Evolutionary conservation across 2,329 filamentous ascomycete species (phyloP), one percentile per base, ranked within the genome.

Genomic region (Pezicula carpinea): DNA sequence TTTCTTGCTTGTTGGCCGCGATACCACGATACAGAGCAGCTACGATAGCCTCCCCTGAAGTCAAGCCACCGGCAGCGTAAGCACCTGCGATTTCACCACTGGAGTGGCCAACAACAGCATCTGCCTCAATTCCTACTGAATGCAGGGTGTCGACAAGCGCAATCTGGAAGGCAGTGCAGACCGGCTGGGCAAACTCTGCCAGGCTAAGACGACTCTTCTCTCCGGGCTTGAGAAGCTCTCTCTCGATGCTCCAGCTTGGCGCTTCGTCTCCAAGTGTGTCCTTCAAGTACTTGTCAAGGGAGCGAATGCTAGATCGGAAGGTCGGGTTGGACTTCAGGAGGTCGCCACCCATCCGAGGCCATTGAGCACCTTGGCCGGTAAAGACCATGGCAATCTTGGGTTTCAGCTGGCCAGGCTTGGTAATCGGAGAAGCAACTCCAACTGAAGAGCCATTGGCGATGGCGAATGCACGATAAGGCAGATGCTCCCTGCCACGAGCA

Each of bases 71-170:
- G 1, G 65, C 55, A 1, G 69, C 61, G 40, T 69, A 74, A 0
- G 71, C 70, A 2, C 71, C 71, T 3, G 58, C 70, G 23, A 74
- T 72, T 47, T 75, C 72, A 10, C 72, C 72, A 38, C 60, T 65
- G 1, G 70, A 73, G 52, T 74, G 72, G 2, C 72, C 69, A 4
- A 64, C 58, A 0, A 71, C 67, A 1, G 59, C 62, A 0, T 51
- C 42, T 0, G 70, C 66, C 4, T 47, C 52, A 17, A 75, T 56
- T 1, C 63, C 64, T 64, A 65, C 73, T 1, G 66, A 65, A 18
- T 64, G 22, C 1, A 76, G 59, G 4, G 76, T 59, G 8, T 68
- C 59, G 0, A 69, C 65, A 3, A 76, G 54, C 1, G 65, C 48
- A 26, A 77, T 59, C 54, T 77, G 74, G 1, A 77, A 48, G 0